Conservation (phyloP, 345 rosid species). For the Linum usitatissimum region DNA sequence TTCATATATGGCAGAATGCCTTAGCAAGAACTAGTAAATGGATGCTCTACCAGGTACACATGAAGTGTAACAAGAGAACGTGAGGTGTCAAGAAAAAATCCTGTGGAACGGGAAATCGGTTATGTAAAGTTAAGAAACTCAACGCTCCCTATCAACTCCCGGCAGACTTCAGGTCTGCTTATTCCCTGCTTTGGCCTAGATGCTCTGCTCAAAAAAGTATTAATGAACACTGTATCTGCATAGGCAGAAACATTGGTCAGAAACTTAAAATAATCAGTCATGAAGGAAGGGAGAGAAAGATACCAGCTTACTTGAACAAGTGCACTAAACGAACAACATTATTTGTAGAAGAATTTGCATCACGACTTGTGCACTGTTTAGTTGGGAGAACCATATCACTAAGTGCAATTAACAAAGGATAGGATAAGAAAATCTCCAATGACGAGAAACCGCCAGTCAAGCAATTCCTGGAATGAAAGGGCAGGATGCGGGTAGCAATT, state of each 20-base stretch:
- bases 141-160: too few species aligned
- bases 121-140: too few species aligned
- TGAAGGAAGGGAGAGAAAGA: not conserved
- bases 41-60: too few species aligned
- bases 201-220: too few species aligned
- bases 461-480: constrained; percentile 73
- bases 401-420: constrained; percentile 88
- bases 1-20: too few species aligned
- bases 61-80: too few species aligned
- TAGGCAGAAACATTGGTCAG: constrained; percentile 13
- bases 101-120: too few species aligned
- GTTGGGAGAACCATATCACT: constrained; percentile 32
- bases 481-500: constrained; percentile 45
- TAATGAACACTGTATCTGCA: too few species aligned
- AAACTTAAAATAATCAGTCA: not conserved
- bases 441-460: constrained; percentile 73
- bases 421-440: constrained; percentile 61
- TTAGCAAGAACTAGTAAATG: too few species aligned
- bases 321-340: constrained; percentile 45
- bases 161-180: too few species aligned
- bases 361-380: constrained; percentile 39
- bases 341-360: constrained; percentile 47
- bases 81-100: too few species aligned
- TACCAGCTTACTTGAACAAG: constrained; percentile 27
- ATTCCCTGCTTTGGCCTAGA: too few species aligned